Percentiles rank a stretch among this genome's conserved stretches.
phyloP scores from a whole-genome alignment of 495 filamentous ascomycete genomes.

The Beverwykella pulmonaria region DNA sequence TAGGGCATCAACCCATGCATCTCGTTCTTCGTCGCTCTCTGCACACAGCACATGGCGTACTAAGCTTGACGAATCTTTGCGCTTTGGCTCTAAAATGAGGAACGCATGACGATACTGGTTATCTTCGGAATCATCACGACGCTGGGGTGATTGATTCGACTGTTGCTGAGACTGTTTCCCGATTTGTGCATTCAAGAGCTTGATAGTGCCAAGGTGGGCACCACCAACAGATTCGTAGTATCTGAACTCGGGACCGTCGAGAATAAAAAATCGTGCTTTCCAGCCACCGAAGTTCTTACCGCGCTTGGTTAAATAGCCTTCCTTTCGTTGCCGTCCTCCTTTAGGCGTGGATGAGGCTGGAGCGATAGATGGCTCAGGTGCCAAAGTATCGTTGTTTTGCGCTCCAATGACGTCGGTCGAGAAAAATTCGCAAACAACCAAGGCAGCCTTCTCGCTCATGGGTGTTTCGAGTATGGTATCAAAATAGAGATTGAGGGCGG shows the following conservation, averaged over 20 bases:
- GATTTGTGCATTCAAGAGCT: slow-evolving; percentile 86
- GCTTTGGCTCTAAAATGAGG: slow-evolving; percentile 90
- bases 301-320: slow-evolving; percentile 91
- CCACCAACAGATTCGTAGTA: slow-evolving; percentile 92
- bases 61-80: slow-evolving; percentile 86
- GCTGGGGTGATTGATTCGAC: slow-evolving; percentile 61
- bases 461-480: slow-evolving; percentile 78
- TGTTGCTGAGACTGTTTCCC: slow-evolving; percentile 79
- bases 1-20: slow-evolving; percentile 89
- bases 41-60: slow-evolving; percentile 96
- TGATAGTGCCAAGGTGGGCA: slow-evolving; percentile 88
- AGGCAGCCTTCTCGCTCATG: slow-evolving; percentile 76
- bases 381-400: slow-evolving; percentile 56
- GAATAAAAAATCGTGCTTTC: slow-evolving; percentile 92
- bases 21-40: slow-evolving; percentile 89
- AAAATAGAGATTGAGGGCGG: slow-evolving; percentile 81
- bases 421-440: slow-evolving; percentile 84
- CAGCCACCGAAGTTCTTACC: slow-evolving; percentile 99
- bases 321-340: slow-evolving; percentile 71
- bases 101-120: slow-evolving; percentile 98
- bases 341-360: slow-evolving; percentile 48
- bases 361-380: slow-evolving; percentile 50
- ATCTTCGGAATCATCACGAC: slow-evolving; percentile 71
- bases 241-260: slow-evolving; percentile 84
- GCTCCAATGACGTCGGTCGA: slow-evolving; percentile 83